Evolutionary conservation across 2,329 filamentous ascomycete genomes (phyloP), one percentile per base, ranked within the genome.

Genomic region (Trichoderma sp.): DNA sequence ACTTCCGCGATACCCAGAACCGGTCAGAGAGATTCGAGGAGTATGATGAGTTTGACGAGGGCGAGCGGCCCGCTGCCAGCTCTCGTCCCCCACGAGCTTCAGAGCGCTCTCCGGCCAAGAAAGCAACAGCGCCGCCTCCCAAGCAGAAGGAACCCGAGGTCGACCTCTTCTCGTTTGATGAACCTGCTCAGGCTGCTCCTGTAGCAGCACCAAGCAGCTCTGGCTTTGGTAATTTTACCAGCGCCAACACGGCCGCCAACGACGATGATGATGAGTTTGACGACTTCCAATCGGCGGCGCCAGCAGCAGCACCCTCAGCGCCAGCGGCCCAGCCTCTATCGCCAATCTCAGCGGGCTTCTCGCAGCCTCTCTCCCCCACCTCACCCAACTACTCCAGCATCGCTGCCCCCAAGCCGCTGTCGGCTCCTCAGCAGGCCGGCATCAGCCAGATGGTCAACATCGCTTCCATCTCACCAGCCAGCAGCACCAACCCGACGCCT

Each of bases 11-110:
- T 76, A 84, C 88, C 72, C 85, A 76, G 13, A 74, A 85, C 76
- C 84, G 91, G 71, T 85, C 87, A 70, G 94, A 97, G 75, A 89
- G 91, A 74, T 99, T 98, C 76, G 95, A 98, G 76, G 96, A 98
- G 82, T 99, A 99, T 78, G 95, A 99, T 79, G 96, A 99, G 82
- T 95, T 92, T 77, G 95, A 98, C 70, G 96, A 97, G 77, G 93
- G 87, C 53, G 82, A 85, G 39, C 78, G 82, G 68, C 84, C 84
- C 28, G 77, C 80, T 1, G 77, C 80, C 66, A 84, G 88, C 72
- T 82, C 84, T 39, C 88, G 85, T 76, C 82, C 73, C 53, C 72
- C 79, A 11, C 79, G 79, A 73, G 76, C 76, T 72, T 76, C 80
- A 6, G 81, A 82, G 68, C 78, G 74, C 20, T 74, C 76, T 20